phyloP scores from a whole-genome alignment of 768 basidiomycete genomes.

The Leccinellum rugosiceps region DNA sequence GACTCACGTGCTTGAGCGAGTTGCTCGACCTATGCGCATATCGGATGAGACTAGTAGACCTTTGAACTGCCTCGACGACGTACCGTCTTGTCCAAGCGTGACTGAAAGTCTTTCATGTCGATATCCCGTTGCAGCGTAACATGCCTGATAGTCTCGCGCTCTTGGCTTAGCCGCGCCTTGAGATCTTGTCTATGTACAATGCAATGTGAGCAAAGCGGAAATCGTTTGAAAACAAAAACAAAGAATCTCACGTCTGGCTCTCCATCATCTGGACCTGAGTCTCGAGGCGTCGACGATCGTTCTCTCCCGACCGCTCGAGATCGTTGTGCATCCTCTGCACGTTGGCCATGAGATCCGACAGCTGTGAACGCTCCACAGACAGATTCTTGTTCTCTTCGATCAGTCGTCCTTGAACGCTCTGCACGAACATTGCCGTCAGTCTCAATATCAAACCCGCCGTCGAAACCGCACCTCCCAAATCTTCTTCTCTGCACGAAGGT shows the following conservation, averaged over 20 bases:
- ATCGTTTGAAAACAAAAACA: neutral
- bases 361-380: conserved; percentile 75
- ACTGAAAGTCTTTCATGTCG: conserved; percentile 72
- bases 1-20: conserved; percentile 66
- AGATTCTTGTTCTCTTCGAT: conserved; percentile 83
- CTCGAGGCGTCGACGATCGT: conserved; percentile 79
- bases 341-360: conserved; percentile 85
- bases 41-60: conserved; percentile 9
- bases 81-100: conserved; percentile 68
- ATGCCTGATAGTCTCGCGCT: conserved; percentile 73
- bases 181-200: conserved; percentile 61
- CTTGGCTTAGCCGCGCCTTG: conserved; percentile 63
- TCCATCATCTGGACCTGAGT: conserved; percentile 76
- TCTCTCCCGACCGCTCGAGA: conserved; percentile 77
- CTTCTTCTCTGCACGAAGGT: conserved; percentile 88
- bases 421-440: conserved; percentile 8
- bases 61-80: conserved; percentile 20
- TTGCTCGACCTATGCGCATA: conserved; percentile 49
- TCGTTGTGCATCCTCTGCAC: conserved; percentile 91
- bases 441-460: neutral
- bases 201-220: neutral
- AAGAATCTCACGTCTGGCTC: conserved; percentile 61
- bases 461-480: conserved; percentile 76
- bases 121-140: conserved; percentile 77
- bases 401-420: conserved; percentile 79